phyloP scores from a whole-genome alignment of 2,329 filamentous ascomycete species.

The Sclerotinia nivalis region DNA sequence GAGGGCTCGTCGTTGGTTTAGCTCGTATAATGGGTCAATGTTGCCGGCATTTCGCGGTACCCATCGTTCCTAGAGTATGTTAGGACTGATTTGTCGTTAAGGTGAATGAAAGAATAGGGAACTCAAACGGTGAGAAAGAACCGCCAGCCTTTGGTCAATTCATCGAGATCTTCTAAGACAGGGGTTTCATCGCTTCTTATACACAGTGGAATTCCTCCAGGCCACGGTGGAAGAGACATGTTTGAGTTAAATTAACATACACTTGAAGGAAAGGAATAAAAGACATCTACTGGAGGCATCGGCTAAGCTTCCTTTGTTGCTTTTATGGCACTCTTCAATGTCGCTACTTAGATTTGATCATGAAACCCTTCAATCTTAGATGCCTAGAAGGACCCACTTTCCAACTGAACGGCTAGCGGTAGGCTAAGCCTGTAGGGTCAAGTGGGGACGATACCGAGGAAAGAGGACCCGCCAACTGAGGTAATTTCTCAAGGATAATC shows the following conservation, averaged over 20 bases:
- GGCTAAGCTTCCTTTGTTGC: neutral
- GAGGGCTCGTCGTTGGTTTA: neutral
- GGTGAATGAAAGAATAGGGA: neutral
- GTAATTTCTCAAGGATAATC: no score
- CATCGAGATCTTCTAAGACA: neutral
- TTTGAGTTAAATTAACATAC: neutral
- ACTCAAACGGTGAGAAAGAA: neutral
- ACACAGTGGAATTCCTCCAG: neutral
- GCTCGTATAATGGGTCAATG: neutral
- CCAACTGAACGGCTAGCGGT: no score
- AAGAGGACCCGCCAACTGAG: no score
- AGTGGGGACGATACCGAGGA: no score
- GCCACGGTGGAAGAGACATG: neutral
- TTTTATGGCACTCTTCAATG: neutral
- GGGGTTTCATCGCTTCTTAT: neutral
- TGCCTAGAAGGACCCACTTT: no score
- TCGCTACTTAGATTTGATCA: no score
- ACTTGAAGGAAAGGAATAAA: neutral
- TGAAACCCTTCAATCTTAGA: no score
- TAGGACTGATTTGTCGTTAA: neutral
- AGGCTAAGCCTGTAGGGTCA: no score
- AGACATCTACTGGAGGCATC: neutral
- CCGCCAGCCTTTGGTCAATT: neutral
- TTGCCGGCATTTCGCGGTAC: neutral
- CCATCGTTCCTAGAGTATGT: neutral